Conservation (phyloP, 805 yeast genomes). For the Danielia oregonensis region DNA sequence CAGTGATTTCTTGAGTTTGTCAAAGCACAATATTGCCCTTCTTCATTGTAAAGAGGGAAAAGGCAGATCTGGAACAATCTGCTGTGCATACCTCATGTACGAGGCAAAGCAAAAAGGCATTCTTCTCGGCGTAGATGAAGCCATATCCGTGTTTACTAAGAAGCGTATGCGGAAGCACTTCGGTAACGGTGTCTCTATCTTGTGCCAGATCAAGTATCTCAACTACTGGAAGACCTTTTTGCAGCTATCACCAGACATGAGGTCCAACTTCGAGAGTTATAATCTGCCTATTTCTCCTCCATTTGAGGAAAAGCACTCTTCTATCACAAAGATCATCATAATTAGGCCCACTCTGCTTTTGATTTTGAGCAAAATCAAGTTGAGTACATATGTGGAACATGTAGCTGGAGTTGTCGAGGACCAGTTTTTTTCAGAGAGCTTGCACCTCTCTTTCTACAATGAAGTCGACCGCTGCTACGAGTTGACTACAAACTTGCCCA, state of each 20-base stretch:
- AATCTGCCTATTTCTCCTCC: constrained; percentile 4
- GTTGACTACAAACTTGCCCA: constrained; percentile 5
- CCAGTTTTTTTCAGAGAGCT: constrained; percentile 3
- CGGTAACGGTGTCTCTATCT: constrained; percentile 67
- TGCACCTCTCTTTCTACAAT: constrained; percentile 7
- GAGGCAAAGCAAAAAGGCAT: constrained; percentile 10
- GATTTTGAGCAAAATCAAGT: constrained; percentile 7
- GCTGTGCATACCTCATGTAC: constrained; percentile 67
- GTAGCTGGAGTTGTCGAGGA: constrained; percentile 3
- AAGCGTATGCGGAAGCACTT: constrained; percentile 54
- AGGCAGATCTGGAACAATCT: constrained; percentile 82
- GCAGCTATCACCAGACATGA: constrained; percentile 3
- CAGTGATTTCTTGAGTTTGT: constrained; percentile 32
- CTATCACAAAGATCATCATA: constrained; percentile 11
- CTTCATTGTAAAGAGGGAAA: constrained; percentile 90
- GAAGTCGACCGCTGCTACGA: constrained; percentile 6
- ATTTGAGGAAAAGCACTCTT: constrained; percentile 5
- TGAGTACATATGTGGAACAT: constrained; percentile 10
- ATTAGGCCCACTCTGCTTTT: constrained; percentile 8
- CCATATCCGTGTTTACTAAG: constrained; percentile 49
- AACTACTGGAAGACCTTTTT: constrained; percentile 43
- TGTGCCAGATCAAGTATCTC: constrained; percentile 66
- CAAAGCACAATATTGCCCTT: constrained; percentile 50
- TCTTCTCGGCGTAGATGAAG: constrained; percentile 33
- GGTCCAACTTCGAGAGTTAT: constrained; percentile 5